Evolutionary conservation across 2,329 filamentous ascomycete species (phyloP).

Genomic region (Calonectria hongkongensis): DNA sequence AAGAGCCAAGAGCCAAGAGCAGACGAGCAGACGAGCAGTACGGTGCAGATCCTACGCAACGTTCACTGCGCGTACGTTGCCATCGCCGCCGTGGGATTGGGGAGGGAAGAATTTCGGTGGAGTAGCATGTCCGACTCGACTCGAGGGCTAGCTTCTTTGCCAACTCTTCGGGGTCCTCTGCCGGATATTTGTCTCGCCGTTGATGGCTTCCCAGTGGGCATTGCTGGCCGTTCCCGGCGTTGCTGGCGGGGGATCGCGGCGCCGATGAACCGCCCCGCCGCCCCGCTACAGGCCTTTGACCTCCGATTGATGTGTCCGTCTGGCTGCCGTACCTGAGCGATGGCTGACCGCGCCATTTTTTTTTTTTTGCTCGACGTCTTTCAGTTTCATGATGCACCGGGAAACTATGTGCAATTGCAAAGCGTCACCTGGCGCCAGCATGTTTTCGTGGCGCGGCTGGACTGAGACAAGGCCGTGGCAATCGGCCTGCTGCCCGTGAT

Average conservation of each 20-base stretch:
- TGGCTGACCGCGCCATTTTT: slow-evolving; percentile 78
- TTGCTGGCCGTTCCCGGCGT: slow-evolving; percentile 89
- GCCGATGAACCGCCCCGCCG: slow-evolving; percentile 85
- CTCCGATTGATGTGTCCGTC: slow-evolving; percentile 86
- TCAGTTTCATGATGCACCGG: slow-evolving; percentile 74
- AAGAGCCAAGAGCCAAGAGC: neutral
- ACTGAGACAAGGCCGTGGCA: neutral
- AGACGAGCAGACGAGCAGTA: slow-evolving; percentile 66
- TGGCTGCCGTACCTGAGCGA: slow-evolving; percentile 83
- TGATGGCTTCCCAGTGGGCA: slow-evolving; percentile 82
- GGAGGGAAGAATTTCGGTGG: slow-evolving; percentile 90
- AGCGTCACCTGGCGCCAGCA: slow-evolving; percentile 5
- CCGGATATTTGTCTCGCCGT: slow-evolving; percentile 85
- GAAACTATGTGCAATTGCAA: slow-evolving; percentile 42
- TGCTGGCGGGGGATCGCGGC: slow-evolving; percentile 90
- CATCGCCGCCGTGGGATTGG: slow-evolving; percentile 86
- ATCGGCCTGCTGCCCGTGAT: neutral
- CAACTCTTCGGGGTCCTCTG: slow-evolving; percentile 72
- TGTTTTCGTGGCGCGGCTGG: slow-evolving; percentile 30
- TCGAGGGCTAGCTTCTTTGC: slow-evolving; percentile 77
- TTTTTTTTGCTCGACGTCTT: slow-evolving; percentile 79
- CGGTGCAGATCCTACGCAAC: slow-evolving; percentile 78
- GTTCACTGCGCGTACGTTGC: slow-evolving; percentile 82
- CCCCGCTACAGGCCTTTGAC: slow-evolving; percentile 87
- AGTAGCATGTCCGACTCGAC: slow-evolving; percentile 80